Evolutionary conservation across 495 filamentous ascomycete species (phyloP).

Genomic region (Neurospora cerealis): DNA sequence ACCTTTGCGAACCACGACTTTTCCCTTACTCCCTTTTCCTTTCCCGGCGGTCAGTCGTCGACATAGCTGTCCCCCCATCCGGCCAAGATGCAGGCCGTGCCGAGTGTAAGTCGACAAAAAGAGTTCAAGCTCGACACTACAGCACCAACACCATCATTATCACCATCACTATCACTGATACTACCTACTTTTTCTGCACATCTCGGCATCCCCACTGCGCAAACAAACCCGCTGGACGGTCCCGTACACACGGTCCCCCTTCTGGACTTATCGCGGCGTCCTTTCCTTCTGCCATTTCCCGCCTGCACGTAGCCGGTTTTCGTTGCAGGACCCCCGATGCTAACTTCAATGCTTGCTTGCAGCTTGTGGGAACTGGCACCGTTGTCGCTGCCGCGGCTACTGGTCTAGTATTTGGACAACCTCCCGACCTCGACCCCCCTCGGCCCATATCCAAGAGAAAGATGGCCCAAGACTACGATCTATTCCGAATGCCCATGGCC

Average conservation of each 20-base stretch:
- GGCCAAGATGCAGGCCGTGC: constrained; percentile 51
- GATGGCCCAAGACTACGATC: constrained; percentile 31
- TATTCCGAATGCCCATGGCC: constrained; percentile 20
- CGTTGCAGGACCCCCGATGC: background rate
- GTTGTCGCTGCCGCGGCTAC: constrained; percentile 49
- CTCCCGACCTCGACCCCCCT: constrained; percentile 25
- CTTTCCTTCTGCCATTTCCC: background rate
- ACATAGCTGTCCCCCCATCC: constrained; percentile 23
- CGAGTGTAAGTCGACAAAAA: constrained; percentile 45
- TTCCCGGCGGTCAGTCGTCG: constrained; percentile 28
- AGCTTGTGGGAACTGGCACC: constrained; percentile 50
- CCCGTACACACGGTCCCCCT: background rate
- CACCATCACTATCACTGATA: background rate
- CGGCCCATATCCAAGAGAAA: constrained; percentile 28
- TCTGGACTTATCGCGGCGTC: background rate
- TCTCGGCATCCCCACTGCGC: background rate
- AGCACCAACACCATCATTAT: background rate
- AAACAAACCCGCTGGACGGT: background rate
- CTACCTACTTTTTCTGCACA: background rate
- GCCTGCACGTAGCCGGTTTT: constrained; percentile 8
- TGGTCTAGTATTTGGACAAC: constrained; percentile 44
- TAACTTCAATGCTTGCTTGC: constrained; percentile 8
- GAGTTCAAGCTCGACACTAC: background rate
- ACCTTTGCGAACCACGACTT: constrained; percentile 24
- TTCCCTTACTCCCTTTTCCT: constrained; percentile 25